phyloP scores from a whole-genome alignment of 2,329 filamentous ascomycete genomes.

The Claviceps humidiphila region DNA sequence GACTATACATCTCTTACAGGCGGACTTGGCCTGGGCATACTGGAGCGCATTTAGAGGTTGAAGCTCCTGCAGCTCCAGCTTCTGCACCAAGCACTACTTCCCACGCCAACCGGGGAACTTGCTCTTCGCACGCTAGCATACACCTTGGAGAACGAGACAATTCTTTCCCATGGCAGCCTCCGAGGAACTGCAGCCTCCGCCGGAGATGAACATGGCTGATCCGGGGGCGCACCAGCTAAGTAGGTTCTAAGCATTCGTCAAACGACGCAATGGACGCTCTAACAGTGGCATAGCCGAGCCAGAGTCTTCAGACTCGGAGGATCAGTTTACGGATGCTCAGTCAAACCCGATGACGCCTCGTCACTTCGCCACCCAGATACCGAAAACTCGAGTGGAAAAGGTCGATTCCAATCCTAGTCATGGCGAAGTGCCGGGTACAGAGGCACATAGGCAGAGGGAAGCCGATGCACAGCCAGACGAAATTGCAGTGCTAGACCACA shows the following conservation, averaged over 20 bases:
- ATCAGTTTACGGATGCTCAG: conserved; percentile 56
- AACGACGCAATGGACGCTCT: conserved; percentile 8
- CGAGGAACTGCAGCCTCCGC: conserved; percentile 20
- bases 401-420: conserved; percentile 38
- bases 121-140: neutral
- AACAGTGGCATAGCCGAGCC: conserved; percentile 23
- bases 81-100: neutral
- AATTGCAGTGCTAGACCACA: too few relatives aligned
- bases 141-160: neutral
- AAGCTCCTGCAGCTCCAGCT: neutral
- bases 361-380: conserved; percentile 35
- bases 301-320: conserved; percentile 47
- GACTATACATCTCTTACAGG: neutral
- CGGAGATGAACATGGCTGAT: conserved; percentile 27
- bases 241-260: conserved; percentile 16
- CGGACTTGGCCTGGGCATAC: neutral
- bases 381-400: conserved; percentile 45
- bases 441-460: conserved; percentile 41
- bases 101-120: neutral
- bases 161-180: conserved; percentile 16
- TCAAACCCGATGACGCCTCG: conserved; percentile 33
- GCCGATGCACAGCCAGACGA: conserved; percentile 45
- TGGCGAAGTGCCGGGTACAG: conserved; percentile 48
- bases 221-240: conserved; percentile 48
- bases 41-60: neutral